A percentile compares a stretch with the other conserved stretches of the same genome.
These are phyloP conservation scores for Mikania micrantha DNA, from an alignment of 129 eudicot genomes.

Conservation along the genomic window DNA sequence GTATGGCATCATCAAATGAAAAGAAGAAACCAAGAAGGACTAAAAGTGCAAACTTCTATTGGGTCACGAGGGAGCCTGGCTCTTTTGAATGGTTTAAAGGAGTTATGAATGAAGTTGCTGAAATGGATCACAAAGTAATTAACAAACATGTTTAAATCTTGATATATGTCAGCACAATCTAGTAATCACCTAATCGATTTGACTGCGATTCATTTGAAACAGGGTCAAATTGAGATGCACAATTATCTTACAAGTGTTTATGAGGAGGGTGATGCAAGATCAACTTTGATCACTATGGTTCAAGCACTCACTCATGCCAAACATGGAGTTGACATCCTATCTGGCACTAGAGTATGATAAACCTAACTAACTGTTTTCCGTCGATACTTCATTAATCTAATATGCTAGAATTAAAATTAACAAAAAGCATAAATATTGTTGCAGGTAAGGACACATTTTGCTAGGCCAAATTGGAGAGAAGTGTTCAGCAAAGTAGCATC, in stretches of 20 bases:
- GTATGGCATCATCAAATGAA: slow-evolving; percentile 46
- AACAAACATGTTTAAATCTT: background rate
- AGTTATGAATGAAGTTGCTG: slow-evolving; percentile 96
- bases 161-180: background rate
- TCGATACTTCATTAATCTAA: background rate
- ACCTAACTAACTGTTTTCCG: background rate
- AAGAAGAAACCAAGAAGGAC: slow-evolving; percentile 55
- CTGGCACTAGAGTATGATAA: slow-evolving; percentile 83
- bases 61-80: slow-evolving; percentile 96
- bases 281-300: slow-evolving; percentile 92
- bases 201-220: slow-evolving; percentile 10
- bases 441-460: slow-evolving; percentile 98
- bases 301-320: slow-evolving; percentile 97
- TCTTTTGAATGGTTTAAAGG: slow-evolving; percentile 99
- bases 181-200: background rate
- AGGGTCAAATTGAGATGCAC: slow-evolving; percentile 99
- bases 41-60: slow-evolving; percentile 71
- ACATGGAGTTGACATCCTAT: slow-evolving; percentile 96
- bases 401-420: background rate
- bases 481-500: slow-evolving; percentile 68
- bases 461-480: slow-evolving; percentile 95
- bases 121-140: slow-evolving; percentile 84
- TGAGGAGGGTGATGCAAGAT: slow-evolving; percentile 98
- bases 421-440: slow-evolving; percentile 3
- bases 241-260: slow-evolving; percentile 96